Evolutionary conservation across 768 basidiomycete species (phyloP).

Genomic region (Crassisporium funariophilum): DNA sequence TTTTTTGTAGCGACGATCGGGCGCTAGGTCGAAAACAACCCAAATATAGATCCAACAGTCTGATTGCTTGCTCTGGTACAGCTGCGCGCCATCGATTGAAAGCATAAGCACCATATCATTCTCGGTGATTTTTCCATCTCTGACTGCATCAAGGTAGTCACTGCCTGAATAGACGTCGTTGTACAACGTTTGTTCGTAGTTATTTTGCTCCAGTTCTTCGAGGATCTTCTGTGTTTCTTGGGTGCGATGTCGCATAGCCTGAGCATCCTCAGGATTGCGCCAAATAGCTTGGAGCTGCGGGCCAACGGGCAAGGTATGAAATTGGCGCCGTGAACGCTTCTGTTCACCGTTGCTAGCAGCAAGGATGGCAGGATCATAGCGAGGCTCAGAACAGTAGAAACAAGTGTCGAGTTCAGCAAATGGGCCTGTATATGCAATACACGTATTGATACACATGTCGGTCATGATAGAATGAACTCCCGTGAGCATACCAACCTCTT

Average conservation of each 20-base stretch:
- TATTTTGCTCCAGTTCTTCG: background rate
- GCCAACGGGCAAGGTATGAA: background rate
- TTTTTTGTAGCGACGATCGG: conserved; percentile 33
- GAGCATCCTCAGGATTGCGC: no score
- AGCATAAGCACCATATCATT: conserved; percentile 35
- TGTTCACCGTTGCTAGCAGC: no score
- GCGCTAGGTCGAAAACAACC: conserved; percentile 35
- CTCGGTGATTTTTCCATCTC: conserved; percentile 15
- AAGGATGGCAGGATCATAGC: background rate
- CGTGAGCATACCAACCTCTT: background rate
- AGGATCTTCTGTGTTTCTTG: background rate
- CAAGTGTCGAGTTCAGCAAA: background rate
- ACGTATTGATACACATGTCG: background rate
- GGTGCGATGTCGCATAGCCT: no score
- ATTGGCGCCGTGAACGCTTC: background rate
- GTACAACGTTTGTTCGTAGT: conserved; percentile 9
- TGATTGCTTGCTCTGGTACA: conserved; percentile 37
- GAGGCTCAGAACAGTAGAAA: background rate
- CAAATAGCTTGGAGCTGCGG: background rate
- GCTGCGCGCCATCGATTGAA: conserved; percentile 43
- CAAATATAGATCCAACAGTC: conserved; percentile 39
- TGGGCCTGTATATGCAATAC: background rate
- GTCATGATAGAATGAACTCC: background rate
- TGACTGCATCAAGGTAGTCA: conserved; percentile 23
- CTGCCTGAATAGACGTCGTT: conserved; percentile 30